Conservation (phyloP, 345 rosid genomes). For the Hypericum perforatum region DNA sequence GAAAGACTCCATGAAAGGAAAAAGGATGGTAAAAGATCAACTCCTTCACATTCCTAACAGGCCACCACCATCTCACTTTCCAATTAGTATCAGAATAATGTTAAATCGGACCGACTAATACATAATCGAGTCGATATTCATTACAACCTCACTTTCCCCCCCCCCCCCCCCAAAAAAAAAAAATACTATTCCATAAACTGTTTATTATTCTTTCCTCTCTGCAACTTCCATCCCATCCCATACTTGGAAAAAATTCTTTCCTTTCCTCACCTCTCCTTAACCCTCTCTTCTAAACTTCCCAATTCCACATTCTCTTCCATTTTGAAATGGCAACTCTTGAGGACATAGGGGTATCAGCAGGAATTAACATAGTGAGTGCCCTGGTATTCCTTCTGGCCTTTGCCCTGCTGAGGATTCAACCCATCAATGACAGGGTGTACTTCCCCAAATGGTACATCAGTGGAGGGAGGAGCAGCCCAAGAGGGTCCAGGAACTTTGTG, state of each 20-base stretch:
- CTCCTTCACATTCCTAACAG: no score
- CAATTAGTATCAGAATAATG: no score
- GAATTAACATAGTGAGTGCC: constrained; percentile 60
- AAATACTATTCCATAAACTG: no score
- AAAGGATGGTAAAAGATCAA: no score
- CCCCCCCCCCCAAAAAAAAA: neutral
- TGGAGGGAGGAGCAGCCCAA: constrained; percentile 65
- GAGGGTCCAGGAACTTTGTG: constrained; percentile 44
- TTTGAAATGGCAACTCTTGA: constrained; percentile 66
- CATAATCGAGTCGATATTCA: no score
- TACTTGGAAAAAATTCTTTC: neutral
- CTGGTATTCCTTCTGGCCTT: constrained; percentile 78
- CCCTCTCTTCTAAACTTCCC: neutral
- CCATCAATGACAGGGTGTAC: constrained; percentile 88
- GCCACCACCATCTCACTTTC: no score
- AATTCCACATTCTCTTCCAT: neutral
- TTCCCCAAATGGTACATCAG: constrained; percentile 76
- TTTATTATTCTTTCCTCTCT: neutral
- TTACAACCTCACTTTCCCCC: neutral
- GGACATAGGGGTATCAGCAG: constrained; percentile 84
- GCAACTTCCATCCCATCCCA: constrained; percentile 5
- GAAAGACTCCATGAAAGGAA: no score
- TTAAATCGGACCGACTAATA: no score
- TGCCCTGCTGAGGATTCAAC: constrained; percentile 80
- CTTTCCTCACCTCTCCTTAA: neutral